phyloP scores from a whole-genome alignment of 1,284 basidiomycete genomes.

The Sparassis latifolia region DNA sequence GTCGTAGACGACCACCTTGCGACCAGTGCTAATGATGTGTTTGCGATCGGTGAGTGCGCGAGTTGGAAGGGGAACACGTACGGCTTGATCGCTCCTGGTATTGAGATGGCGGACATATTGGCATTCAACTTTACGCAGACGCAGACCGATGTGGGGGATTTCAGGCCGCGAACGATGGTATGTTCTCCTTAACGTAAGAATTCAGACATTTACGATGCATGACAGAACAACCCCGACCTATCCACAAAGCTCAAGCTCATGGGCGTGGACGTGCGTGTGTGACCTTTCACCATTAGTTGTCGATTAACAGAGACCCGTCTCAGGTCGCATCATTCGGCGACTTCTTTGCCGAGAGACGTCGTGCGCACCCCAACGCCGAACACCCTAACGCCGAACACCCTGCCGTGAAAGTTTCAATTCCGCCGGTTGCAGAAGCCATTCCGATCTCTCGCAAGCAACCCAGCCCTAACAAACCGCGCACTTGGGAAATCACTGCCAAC shows the following conservation, averaged over 20 bases:
- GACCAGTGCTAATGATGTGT: constrained; percentile 56
- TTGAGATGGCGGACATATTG: constrained; percentile 74
- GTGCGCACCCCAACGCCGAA: constrained; percentile 13
- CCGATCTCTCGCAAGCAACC: constrained; percentile 10
- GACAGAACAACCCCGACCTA: constrained; percentile 47
- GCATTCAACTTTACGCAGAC: constrained; percentile 67
- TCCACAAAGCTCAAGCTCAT: constrained; percentile 67
- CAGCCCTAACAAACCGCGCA: constrained; percentile 7
- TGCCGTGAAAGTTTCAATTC: constrained; percentile 5
- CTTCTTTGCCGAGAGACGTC: constrained; percentile 57
- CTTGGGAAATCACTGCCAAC: constrained; percentile 12
- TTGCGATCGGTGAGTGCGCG: constrained; percentile 75
- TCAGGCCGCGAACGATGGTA: constrained; percentile 46
- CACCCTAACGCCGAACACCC: neutral
- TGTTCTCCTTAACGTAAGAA: neutral
- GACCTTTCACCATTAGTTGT: neutral
- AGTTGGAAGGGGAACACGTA: constrained; percentile 63
- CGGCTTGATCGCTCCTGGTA: constrained; percentile 66
- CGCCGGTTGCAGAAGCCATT: constrained; percentile 5
- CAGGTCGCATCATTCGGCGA: constrained; percentile 70
- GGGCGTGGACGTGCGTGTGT: constrained; percentile 55
- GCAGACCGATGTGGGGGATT: constrained; percentile 34
- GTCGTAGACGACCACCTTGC: constrained; percentile 50
- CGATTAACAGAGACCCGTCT: neutral
- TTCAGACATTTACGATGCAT: too few relatives aligned